These are phyloP conservation scores for Cladosporium sp. DNA, from an alignment of 2,329 filamentous ascomycete species.

Conservation along the genomic window DNA sequence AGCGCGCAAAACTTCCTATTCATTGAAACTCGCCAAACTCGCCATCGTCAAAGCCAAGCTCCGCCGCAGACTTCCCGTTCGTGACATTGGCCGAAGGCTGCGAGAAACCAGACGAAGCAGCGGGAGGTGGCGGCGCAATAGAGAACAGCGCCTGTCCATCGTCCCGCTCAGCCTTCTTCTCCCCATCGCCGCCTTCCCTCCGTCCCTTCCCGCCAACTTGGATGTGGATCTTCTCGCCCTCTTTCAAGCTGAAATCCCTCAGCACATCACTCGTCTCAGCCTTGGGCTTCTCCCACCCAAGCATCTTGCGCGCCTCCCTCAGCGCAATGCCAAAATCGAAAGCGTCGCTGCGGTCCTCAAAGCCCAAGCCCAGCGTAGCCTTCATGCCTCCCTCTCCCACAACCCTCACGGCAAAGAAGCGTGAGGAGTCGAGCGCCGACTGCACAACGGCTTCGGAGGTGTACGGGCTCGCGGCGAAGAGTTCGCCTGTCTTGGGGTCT, in stretches of 20 bases:
- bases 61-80: slow-evolving; percentile 46
- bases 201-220: slow-evolving; percentile 65
- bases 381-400: slow-evolving; percentile 73
- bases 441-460: slow-evolving; percentile 66
- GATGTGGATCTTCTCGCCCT: slow-evolving; percentile 84
- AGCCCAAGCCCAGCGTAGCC: slow-evolving; percentile 79
- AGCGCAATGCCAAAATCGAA: slow-evolving; percentile 82
- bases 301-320: slow-evolving; percentile 71
- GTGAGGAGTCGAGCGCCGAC: slow-evolving; percentile 72
- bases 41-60: slow-evolving; percentile 81
- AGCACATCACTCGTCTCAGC: slow-evolving; percentile 48
- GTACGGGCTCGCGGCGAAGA: slow-evolving; percentile 85
- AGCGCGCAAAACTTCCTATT: slow-evolving; percentile 18
- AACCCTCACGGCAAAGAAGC: slow-evolving; percentile 83
- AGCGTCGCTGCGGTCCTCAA: slow-evolving; percentile 81
- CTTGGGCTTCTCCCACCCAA: slow-evolving; percentile 64
- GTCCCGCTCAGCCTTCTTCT: slow-evolving; percentile 42
- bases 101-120: slow-evolving; percentile 52
- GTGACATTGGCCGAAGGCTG: slow-evolving; percentile 62
- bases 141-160: slow-evolving; percentile 62
- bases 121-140: slow-evolving; percentile 66
- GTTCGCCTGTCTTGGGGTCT: slow-evolving; percentile 67
- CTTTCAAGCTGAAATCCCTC: slow-evolving; percentile 81
- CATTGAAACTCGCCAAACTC: slow-evolving; percentile 81
- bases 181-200: slow-evolving; percentile 36